Base-by-base conservation (phyloP, 2,329 filamentous ascomycete species). In the Aspergillus thermomutatus region DNA sequence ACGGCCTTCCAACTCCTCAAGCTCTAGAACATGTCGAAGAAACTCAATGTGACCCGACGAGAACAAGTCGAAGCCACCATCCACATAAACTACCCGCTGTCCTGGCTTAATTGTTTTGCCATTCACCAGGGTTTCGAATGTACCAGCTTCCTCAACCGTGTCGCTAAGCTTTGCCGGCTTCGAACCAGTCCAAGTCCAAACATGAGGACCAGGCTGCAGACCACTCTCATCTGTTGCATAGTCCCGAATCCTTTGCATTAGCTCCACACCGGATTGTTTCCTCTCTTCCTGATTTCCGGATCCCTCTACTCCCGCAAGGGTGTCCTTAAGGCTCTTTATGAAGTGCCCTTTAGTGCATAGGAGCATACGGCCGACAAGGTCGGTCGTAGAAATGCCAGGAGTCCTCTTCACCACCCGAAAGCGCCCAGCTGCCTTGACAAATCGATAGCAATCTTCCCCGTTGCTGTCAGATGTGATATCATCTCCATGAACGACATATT, bases 361-460 rank as follows among this genome's bases (percentile, higher is more conserved):
- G 68, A 99, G 81, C 94, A 99, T 99, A 67, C 94, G 88, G 21
- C 94, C 94, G 26, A 99, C 94, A n/a, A 99, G 83, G 71, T 99
- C 94, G 3, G 94, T 99, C 1, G 94, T 99, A 9, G 91, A 96
- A 69, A 99, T 99, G 58, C 91, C 92, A 0, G 94, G 94, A 2
- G 94, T 97, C 61, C 94, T 85, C 79, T 96, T 96, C 48, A 99
- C 94, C 19, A 99, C 91, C 77, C 95, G 92, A 84, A 99, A 99
- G 46, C 94, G 85, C 11, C 89, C 88, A 1, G 93, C 94, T 43
- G 90, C 88, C 78, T 99, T 99, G 69, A 99, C 94, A 70, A 93
- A 97, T 59, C 94, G 90, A 78, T 99, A 99, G 79, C 93, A 97
- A 78, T 99, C 94, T 73, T 96, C 89, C 45, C 94, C 94, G 64